Base-by-base conservation (phyloP, 2,329 filamentous ascomycete species). In the Fulvia fulva region DNA sequence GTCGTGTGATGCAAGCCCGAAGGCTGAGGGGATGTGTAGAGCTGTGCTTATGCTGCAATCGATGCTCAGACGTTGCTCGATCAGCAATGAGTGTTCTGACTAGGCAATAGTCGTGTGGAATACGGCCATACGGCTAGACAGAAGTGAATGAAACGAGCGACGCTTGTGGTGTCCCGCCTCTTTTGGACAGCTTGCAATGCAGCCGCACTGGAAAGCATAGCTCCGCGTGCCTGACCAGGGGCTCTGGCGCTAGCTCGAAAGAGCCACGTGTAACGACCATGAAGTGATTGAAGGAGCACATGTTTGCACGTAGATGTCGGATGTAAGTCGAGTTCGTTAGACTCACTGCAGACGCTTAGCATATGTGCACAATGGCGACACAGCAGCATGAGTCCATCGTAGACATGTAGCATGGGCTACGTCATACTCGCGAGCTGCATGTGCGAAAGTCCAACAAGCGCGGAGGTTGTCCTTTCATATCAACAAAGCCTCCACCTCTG, bases 1-100 rank as follows among this genome's bases (percentile, higher is more conserved):
- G 37, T 32, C 46, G 46, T 22, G 23, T 43, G 22, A 44, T 22
- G 58, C 58, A 19, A 59, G 62, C 62, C 62, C 62, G 47, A 44
- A 62, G 60, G 60, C 59, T 62, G 60, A 54, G 49, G 25, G 49
- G 26, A n/a, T 9, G 30, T 32, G 34, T 50, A 14, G 47, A 50
- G 3, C 26, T 32, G 47, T 50, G 25, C 23, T n/a, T 11, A 19
- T 47, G 22, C 25, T 26, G 44, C 45, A 51, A 52, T 30, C 47
- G 34, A 52, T 57, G 41, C 28, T 47, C 19, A 14, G 37, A n/a
- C 8, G 45, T 37, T 54, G 44, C 37, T 41, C 19, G 37, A 8
- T 41, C 5, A 16, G 14, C 34, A n/a, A 19, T 9, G 19, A 34
- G 12, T 32, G 12, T 5, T 5, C 12, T 12, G 12, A 12, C 28